These are phyloP conservation scores for Cyberlindnera meyerae DNA, from an alignment of 805 yeast genomes.

Conservation along the genomic window DNA sequence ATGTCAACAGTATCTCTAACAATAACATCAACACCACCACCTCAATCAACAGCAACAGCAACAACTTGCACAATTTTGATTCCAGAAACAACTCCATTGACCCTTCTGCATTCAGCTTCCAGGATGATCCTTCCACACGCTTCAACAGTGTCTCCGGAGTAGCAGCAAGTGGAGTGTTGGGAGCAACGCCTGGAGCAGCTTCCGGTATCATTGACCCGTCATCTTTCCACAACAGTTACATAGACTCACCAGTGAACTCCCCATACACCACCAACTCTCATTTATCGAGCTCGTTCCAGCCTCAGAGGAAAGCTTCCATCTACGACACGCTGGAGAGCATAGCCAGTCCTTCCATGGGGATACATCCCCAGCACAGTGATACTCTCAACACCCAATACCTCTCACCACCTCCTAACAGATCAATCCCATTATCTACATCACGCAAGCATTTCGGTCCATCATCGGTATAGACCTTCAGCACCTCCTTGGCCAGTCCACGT, in stretches of 20 bases:
- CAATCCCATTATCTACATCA: slow-evolving; percentile 12
- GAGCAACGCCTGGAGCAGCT: no score
- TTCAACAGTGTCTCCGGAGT: no score
- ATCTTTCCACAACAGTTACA: slow-evolving; percentile 12
- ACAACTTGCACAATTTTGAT: no score
- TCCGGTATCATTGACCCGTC: slow-evolving; percentile 3
- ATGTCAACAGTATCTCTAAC: neutral
- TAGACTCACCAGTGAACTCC: slow-evolving; percentile 19
- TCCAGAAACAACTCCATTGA: no score
- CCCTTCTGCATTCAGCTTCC: slow-evolving; percentile 1
- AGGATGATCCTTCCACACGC: slow-evolving; percentile 2
- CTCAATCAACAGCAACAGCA: no score
- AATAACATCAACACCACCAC: neutral
- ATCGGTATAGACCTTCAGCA: slow-evolving; percentile 8
- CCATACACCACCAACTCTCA: slow-evolving; percentile 19
- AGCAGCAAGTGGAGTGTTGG: no score
- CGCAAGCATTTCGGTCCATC: slow-evolving; percentile 8
- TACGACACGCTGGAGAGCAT: slow-evolving; percentile 24
- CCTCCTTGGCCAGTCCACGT: slow-evolving; percentile 10
- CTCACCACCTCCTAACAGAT: slow-evolving; percentile 21
- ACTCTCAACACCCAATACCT: slow-evolving; percentile 20
- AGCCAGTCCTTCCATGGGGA: slow-evolving; percentile 15
- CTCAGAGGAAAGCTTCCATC: slow-evolving; percentile 21
- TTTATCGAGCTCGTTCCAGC: slow-evolving; percentile 19
- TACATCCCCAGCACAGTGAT: slow-evolving; percentile 2